These are phyloP conservation scores for Pichia nanzhaoensis DNA, from an alignment of 805 yeast genomes.

Conservation along the genomic window DNA sequence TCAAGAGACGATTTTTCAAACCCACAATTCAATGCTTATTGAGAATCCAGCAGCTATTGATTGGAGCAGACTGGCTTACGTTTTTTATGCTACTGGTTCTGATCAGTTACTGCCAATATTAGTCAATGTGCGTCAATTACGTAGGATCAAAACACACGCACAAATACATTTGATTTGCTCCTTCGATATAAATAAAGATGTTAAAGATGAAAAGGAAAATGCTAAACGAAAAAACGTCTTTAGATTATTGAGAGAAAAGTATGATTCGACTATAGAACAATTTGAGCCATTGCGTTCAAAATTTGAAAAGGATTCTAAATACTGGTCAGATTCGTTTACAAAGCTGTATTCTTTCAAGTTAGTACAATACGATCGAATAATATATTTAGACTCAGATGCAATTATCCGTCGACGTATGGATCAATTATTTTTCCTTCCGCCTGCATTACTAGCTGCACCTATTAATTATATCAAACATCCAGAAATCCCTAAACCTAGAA, in stretches of 20 bases:
- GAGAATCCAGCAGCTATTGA: constrained; percentile 21
- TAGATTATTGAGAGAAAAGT: not conserved
- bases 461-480: constrained; percentile 32
- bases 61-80: constrained; percentile 47
- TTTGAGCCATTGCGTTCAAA: constrained; percentile 20
- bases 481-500: constrained; percentile 19
- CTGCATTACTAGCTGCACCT: constrained; percentile 40
- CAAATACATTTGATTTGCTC: constrained; percentile 41
- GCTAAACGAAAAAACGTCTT: not conserved
- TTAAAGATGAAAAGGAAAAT: not conserved
- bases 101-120: constrained; percentile 47
- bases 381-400: constrained; percentile 56
- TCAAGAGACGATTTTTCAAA: constrained; percentile 16
- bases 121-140: constrained; percentile 38
- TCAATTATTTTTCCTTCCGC: constrained; percentile 46
- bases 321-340: constrained; percentile 49
- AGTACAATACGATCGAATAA: constrained; percentile 43
- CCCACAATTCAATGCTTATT: constrained; percentile 7
- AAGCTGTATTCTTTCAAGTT: constrained; percentile 48
- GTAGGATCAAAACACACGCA: constrained; percentile 32
- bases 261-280: constrained; percentile 26
- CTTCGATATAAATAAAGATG: not conserved
- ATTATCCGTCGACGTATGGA: constrained; percentile 36
- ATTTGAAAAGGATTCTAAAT: constrained; percentile 16
- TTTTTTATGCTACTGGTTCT: constrained; percentile 51